Conservation (phyloP, 768 basidiomycete genomes). For the Pulveroboletus ravenelii region DNA sequence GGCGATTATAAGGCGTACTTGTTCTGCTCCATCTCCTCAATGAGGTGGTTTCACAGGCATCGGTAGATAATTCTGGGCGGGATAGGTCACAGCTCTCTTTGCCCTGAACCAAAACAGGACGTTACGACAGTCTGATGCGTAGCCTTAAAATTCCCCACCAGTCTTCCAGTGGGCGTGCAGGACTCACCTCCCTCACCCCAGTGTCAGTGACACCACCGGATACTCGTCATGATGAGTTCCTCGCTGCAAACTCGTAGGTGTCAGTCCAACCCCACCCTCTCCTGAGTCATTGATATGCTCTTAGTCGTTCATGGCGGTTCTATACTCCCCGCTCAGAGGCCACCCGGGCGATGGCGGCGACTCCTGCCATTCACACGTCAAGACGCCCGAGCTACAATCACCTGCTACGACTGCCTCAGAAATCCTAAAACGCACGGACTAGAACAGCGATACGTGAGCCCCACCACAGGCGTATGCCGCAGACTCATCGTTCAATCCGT, state of each 20-base stretch:
- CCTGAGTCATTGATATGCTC: not conserved
- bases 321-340: too few species aligned
- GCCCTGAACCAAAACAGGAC: too few species aligned
- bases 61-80: too few species aligned
- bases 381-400: not conserved
- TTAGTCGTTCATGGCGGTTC: not conserved
- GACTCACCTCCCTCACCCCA: not conserved
- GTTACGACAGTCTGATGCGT: too few species aligned
- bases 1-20: too few species aligned
- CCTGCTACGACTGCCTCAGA: slow-evolving; percentile 7
- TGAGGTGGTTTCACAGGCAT: too few species aligned
- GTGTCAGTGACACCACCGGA: not conserved
- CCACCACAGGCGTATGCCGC: slow-evolving; percentile 13
- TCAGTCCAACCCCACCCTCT: not conserved
- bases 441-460: slow-evolving; percentile 16
- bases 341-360: not conserved
- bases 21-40: too few species aligned
- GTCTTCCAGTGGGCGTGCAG: not conserved
- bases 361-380: not conserved
- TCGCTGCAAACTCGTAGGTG: not conserved
- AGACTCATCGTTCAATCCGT: slow-evolving; percentile 13
- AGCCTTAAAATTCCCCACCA: not conserved
- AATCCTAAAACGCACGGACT: slow-evolving; percentile 1
- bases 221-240: not conserved
- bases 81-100: too few species aligned